Conservation (phyloP, 2,329 filamentous ascomycete species). For the Chrysoporthe puriensis region DNA sequence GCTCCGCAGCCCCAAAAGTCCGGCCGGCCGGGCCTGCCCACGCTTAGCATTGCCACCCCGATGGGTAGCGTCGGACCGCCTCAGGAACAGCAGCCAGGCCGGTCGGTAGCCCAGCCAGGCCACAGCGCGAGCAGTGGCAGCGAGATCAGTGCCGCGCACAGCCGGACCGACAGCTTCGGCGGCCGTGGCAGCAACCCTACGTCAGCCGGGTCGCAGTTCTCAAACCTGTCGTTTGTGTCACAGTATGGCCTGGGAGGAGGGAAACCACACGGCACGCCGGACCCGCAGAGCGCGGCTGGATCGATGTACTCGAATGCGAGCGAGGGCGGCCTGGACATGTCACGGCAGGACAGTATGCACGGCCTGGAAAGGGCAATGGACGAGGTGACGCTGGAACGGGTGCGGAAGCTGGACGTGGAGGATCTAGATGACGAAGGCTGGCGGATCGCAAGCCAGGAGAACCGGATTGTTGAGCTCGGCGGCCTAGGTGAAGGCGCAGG, state of each 20-base stretch:
- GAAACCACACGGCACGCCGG: constrained; percentile 70
- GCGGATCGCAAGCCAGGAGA: constrained; percentile 88
- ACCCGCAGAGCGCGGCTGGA: constrained; percentile 86
- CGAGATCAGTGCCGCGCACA: constrained; percentile 78
- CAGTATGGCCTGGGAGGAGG: constrained; percentile 71
- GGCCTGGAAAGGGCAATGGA: constrained; percentile 74
- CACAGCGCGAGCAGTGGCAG: constrained; percentile 76
- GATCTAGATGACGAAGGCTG: constrained; percentile 94
- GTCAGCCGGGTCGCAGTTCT: constrained; percentile 86
- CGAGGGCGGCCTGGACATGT: constrained; percentile 76
- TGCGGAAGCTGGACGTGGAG: constrained; percentile 84
- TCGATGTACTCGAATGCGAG: constrained; percentile 82
- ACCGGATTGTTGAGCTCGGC: constrained; percentile 84
- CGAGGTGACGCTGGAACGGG: constrained; percentile 79
- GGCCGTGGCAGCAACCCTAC: constrained; percentile 79
- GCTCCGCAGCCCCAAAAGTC: constrained; percentile 37
- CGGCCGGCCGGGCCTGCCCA: constrained; percentile 70
- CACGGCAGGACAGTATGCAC: constrained; percentile 80
- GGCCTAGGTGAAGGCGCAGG: constrained; percentile 93
- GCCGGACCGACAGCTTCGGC: constrained; percentile 82
- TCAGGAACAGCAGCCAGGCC: constrained; percentile 64
- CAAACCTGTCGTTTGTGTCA: constrained; percentile 77
- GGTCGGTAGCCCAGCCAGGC: constrained; percentile 58
- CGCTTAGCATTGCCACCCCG: constrained; percentile 82
- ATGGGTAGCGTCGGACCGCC: constrained; percentile 78